Evolutionary conservation across 1,139 yeast genomes (phyloP).

Genomic region (Kluyveromyces sp.): DNA sequence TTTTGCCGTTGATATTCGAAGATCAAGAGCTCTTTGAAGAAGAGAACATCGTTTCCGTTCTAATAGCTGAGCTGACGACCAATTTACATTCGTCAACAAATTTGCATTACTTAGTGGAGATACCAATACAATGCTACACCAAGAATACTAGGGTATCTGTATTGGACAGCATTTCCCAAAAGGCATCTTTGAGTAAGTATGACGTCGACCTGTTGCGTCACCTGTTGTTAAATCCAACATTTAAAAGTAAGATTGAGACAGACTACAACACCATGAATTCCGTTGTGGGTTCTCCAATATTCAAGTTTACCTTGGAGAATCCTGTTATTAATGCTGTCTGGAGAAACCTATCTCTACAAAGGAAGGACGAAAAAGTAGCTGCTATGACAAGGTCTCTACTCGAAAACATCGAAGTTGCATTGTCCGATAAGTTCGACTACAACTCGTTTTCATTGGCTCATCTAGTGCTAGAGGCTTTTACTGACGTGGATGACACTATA

Average conservation of each 20-base stretch:
- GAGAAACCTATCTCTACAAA: constrained; percentile 15
- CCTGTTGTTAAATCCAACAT: constrained; percentile 43
- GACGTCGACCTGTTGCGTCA: constrained; percentile 29
- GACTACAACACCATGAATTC: constrained; percentile 32
- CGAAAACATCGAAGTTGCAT: background rate
- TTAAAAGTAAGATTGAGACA: constrained; percentile 44
- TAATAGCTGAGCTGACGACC: constrained; percentile 20
- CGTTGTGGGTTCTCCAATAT: constrained; percentile 14
- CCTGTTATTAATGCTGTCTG: constrained; percentile 11
- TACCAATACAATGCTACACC: constrained; percentile 48
- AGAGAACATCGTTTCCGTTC: constrained; percentile 28
- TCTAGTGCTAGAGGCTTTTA: constrained; percentile 7
- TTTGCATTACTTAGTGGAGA: constrained; percentile 13
- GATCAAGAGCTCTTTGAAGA: constrained; percentile 41
- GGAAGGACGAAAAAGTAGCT: constrained; percentile 18
- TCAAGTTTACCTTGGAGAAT: constrained; percentile 24
- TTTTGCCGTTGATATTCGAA: constrained; percentile 20
- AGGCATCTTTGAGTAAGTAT: constrained; percentile 7
- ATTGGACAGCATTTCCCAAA: constrained; percentile 33
- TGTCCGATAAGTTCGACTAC: constrained; percentile 10
- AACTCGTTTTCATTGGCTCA: constrained; percentile 15
- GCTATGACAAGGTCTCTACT: constrained; percentile 12
- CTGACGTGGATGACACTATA: background rate
- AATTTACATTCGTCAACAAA: constrained; percentile 7
- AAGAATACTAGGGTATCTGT: constrained; percentile 37